Percentiles rank a stretch among this genome's conserved stretches.
Conservation (phyloP, 768 basidiomycete species). For the Arthromyces matolae region DNA sequence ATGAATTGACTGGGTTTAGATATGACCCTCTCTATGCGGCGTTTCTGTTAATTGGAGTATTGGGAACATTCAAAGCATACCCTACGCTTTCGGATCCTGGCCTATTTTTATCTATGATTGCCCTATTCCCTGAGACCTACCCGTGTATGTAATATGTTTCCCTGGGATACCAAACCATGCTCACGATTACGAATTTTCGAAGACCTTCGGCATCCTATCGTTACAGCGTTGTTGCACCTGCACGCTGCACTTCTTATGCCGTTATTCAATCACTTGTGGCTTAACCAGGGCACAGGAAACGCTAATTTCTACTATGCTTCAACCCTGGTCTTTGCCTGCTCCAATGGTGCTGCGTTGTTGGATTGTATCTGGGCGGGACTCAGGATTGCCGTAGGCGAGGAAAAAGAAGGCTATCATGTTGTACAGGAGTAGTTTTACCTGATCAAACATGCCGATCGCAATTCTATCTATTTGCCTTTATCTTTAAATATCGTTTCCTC, state of each 20-base stretch:
- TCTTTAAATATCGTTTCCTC: too few relatives aligned
- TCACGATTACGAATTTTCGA: constrained; percentile 5
- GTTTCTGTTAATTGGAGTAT: constrained; percentile 70
- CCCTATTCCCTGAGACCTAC: constrained; percentile 80
- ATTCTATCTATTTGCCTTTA: not conserved
- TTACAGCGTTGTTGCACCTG: constrained; percentile 76
- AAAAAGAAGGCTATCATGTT: constrained; percentile 49
- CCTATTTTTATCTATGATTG: constrained; percentile 76
- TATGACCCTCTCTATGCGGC: constrained; percentile 82
- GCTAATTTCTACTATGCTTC: constrained; percentile 98
- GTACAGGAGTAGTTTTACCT: constrained; percentile 50
- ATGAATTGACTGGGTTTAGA: constrained; percentile 34
- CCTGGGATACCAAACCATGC: not conserved
- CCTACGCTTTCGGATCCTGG: constrained; percentile 88
- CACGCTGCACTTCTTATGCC: constrained; percentile 86
- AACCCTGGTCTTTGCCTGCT: constrained; percentile 89
- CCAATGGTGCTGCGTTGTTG: constrained; percentile 77
- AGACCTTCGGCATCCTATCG: constrained; percentile 86
- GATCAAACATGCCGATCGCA: not conserved
- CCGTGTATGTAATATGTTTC: constrained; percentile 55
- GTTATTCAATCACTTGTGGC: constrained; percentile 89
- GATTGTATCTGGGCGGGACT: constrained; percentile 86
- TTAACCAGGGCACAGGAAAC: constrained; percentile 87
- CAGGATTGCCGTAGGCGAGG: constrained; percentile 62
- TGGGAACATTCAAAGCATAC: constrained; percentile 88